Evolutionary conservation across 306 rosid species (phyloP).

Genomic region (Quercus ilex): DNA sequence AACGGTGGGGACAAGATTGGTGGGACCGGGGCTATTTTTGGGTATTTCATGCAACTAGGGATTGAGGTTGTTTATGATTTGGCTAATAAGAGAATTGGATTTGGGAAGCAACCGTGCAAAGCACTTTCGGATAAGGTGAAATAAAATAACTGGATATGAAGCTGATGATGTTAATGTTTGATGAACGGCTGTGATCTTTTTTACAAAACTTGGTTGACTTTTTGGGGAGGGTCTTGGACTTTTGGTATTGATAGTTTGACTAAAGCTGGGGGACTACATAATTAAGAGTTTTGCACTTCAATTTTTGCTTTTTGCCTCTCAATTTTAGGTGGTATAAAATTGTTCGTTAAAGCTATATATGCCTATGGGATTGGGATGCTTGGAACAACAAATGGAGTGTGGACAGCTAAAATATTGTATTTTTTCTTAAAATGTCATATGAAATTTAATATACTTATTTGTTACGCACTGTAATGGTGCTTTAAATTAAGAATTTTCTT

Average conservation of each 20-base stretch:
- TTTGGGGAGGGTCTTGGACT: background rate
- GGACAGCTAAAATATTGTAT: background rate
- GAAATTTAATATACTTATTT: background rate
- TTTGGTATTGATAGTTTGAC: background rate
- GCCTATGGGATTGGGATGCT: background rate
- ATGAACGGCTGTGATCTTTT: background rate
- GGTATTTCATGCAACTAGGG: slow-evolving; percentile 88
- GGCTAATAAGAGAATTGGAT: slow-evolving; percentile 72
- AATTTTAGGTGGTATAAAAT: background rate
- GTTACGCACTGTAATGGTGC: too few relatives aligned
- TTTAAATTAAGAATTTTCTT: too few relatives aligned
- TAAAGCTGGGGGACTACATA: background rate
- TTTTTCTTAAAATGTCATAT: too few relatives aligned
- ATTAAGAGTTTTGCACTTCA: slow-evolving; percentile 1
- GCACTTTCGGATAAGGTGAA: slow-evolving; percentile 70
- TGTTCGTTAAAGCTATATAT: background rate
- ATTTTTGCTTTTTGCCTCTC: slow-evolving; percentile 15
- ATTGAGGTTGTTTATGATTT: slow-evolving; percentile 85
- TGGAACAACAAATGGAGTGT: slow-evolving; percentile 14
- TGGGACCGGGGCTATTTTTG: slow-evolving; percentile 83
- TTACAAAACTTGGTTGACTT: background rate
- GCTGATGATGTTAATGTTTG: slow-evolving; percentile 7
- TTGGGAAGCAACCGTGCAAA: slow-evolving; percentile 72
- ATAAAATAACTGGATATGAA: background rate
- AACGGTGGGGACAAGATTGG: slow-evolving; percentile 80